Percentiles rank a stretch among this genome's conserved stretches.
Evolutionary conservation across 495 filamentous ascomycete species (phyloP).

Genomic region (Hypoxylon lenormandii): DNA sequence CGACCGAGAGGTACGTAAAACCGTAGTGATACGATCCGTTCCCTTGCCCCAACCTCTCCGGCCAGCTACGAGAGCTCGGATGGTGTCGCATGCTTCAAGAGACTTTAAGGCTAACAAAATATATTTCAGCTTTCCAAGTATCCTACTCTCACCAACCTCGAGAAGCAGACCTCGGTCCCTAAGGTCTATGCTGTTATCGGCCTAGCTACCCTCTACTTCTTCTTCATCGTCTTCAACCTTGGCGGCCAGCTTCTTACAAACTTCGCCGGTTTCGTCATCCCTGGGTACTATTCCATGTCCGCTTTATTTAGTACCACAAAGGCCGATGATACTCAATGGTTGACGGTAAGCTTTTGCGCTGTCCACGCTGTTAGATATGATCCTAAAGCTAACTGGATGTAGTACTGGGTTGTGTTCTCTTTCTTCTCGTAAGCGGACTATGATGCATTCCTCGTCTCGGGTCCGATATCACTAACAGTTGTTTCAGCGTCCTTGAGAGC

Average conservation of each 20-base stretch:
- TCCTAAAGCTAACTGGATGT: constrained; percentile 51
- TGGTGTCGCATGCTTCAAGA: constrained; percentile 43
- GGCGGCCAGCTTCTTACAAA: constrained; percentile 97
- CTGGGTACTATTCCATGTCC: constrained; percentile 93
- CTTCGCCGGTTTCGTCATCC: constrained; percentile 91
- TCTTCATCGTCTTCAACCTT: constrained; percentile 99
- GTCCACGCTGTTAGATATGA: not conserved
- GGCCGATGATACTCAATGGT: constrained; percentile 90
- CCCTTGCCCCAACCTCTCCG: not conserved
- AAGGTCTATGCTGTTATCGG: constrained; percentile 97
- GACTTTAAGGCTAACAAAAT: constrained; percentile 25
- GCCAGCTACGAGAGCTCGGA: constrained; percentile 7
- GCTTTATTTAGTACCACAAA: constrained; percentile 86
- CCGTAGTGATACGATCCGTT: too few species aligned
- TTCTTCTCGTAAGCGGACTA: constrained; percentile 76
- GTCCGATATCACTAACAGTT: constrained; percentile 27
- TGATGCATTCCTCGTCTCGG: not conserved
- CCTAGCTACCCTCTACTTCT: constrained; percentile 88
- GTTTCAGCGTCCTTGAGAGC: constrained; percentile 82
- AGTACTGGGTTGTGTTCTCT: constrained; percentile 98
- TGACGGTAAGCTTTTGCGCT: constrained; percentile 64
- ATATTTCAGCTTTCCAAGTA: constrained; percentile 89
- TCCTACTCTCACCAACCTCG: constrained; percentile 91
- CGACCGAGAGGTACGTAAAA: constrained; percentile 95
- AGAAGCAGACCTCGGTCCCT: constrained; percentile 92